These are phyloP conservation scores for Hysterium pulicare DNA, from an alignment of 2,329 filamentous ascomycete species.

Conservation along the genomic window DNA sequence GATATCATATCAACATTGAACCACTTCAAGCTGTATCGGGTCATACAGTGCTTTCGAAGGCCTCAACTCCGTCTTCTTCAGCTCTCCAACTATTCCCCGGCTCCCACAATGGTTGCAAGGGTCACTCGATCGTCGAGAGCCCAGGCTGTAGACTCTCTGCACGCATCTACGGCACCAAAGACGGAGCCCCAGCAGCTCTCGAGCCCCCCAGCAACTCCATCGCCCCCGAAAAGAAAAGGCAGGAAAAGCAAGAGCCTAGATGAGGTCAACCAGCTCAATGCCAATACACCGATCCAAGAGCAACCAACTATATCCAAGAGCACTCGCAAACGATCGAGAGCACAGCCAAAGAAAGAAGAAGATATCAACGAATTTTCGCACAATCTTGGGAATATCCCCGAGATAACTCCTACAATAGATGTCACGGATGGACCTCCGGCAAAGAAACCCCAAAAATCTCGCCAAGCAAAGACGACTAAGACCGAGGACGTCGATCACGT, in stretches of 20 bases:
- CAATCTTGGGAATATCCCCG: conserved; percentile 46
- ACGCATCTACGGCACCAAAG: conserved; percentile 8
- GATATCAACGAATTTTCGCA: conserved; percentile 53
- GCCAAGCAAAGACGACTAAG: conserved; percentile 4
- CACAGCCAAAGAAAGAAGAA: conserved; percentile 34
- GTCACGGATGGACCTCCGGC: conserved; percentile 9
- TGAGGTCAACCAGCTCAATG: no score
- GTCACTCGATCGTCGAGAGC: conserved; percentile 27
- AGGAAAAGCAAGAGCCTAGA: conserved; percentile 29
- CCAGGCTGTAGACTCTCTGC: conserved; percentile 9
- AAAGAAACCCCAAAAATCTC: conserved; percentile 16
- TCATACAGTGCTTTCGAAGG: no score
- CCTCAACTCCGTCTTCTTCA: no score
- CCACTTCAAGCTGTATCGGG: no score
- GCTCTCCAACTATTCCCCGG: neutral
- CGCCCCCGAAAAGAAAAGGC: conserved; percentile 15
- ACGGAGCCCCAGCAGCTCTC: conserved; percentile 39
- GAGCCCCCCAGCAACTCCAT: conserved; percentile 42
- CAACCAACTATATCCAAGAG: conserved; percentile 8
- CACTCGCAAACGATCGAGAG: conserved; percentile 38
- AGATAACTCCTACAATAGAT: conserved; percentile 7
- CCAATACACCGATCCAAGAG: conserved; percentile 12
- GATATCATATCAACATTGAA: no score
- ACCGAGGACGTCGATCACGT: conserved; percentile 15
- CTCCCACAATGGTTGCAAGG: conserved; percentile 23